Percentiles rank a stretch among this genome's conserved stretches.
Evolutionary conservation across 768 basidiomycete genomes (phyloP).

Genomic region (Kwoniella europaea): DNA sequence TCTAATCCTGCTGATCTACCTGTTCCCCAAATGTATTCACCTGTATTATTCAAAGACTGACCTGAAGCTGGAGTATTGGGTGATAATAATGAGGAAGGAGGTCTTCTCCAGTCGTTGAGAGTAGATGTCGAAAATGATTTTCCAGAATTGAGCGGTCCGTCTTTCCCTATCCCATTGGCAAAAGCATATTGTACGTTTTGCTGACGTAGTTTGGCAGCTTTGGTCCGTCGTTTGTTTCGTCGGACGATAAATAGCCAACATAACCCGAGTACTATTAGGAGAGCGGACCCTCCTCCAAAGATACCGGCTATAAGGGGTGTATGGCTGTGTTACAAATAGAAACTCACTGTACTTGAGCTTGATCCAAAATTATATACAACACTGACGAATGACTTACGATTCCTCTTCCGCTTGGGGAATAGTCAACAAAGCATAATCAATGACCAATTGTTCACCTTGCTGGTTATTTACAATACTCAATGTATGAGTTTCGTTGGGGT

Average conservation of each 20-base stretch:
- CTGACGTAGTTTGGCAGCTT: not conserved
- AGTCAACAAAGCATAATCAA: conserved; percentile 28
- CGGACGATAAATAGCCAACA: not conserved
- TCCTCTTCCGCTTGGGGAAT: conserved; percentile 3
- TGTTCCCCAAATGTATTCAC: conserved; percentile 20
- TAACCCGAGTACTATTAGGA: not conserved
- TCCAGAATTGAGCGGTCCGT: conserved; percentile 2
- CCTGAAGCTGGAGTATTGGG: conserved; percentile 10
- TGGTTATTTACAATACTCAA: conserved; percentile 23
- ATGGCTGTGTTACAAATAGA: not conserved
- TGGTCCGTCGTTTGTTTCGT: conserved; percentile 9
- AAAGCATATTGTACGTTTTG: conserved; percentile 16
- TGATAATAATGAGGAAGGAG: conserved; percentile 2
- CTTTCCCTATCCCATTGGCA: conserved; percentile 9
- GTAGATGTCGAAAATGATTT: conserved; percentile 3
- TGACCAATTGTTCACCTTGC: conserved; percentile 23
- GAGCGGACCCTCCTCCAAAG: conserved; percentile 2
- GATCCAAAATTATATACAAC: no score
- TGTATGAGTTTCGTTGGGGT: conserved; percentile 16
- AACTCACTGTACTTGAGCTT: not conserved
- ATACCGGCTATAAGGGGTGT: conserved; percentile 14
- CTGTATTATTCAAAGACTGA: not conserved
- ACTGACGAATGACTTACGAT: conserved; percentile 5
- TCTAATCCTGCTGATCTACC: conserved; percentile 20
- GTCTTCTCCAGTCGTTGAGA: conserved; percentile 4